A percentile compares a stretch with the other conserved stretches of the same genome.
phyloP scores from a whole-genome alignment of 352 stramenopile species.

The Phytophthora multivora region DNA sequence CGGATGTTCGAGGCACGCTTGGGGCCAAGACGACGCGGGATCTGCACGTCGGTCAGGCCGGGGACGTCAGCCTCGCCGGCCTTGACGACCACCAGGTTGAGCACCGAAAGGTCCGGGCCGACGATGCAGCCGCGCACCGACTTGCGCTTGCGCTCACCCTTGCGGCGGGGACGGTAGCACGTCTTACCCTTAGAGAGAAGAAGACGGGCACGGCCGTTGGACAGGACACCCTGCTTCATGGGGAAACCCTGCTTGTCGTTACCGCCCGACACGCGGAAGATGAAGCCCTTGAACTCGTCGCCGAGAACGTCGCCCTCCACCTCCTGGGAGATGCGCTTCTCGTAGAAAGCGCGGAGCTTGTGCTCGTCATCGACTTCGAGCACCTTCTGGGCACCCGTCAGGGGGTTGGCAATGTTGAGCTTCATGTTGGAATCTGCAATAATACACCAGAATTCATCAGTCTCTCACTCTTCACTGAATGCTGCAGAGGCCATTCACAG shows the following conservation, averaged over 20 bases:
- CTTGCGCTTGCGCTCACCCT: constrained; percentile 99
- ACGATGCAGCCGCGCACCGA: constrained; percentile 99
- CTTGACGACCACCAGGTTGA: constrained; percentile 99
- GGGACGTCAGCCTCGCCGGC: constrained; percentile 95
- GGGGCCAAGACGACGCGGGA: constrained; percentile 97
- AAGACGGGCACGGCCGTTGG: constrained; percentile 98
- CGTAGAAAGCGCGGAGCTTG: constrained; percentile 99
- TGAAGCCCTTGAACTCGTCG: constrained; percentile 99
- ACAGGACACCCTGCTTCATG: constrained; percentile 99
- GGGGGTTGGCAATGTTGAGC: constrained; percentile 99
- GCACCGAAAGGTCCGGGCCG: constrained; percentile 98
- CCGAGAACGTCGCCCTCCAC: constrained; percentile 98
- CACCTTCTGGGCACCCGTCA: constrained; percentile 98
- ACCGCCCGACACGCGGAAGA: constrained; percentile 98
- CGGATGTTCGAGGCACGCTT: constrained; percentile 99
- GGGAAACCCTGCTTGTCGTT: constrained; percentile 99
- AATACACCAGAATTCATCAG: neutral
- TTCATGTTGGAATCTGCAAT: constrained; percentile 88
- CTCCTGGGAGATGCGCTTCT: constrained; percentile 99
- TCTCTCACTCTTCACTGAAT: neutral
- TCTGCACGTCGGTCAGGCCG: constrained; percentile 96
- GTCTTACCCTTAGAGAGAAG: constrained; percentile 98
- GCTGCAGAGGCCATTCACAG: neutral
- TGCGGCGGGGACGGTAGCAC: constrained; percentile 94
- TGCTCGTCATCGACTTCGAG: constrained; percentile 99